Evolutionary conservation across 768 basidiomycete genomes (phyloP).

Genomic region (Boletus insuetus): DNA sequence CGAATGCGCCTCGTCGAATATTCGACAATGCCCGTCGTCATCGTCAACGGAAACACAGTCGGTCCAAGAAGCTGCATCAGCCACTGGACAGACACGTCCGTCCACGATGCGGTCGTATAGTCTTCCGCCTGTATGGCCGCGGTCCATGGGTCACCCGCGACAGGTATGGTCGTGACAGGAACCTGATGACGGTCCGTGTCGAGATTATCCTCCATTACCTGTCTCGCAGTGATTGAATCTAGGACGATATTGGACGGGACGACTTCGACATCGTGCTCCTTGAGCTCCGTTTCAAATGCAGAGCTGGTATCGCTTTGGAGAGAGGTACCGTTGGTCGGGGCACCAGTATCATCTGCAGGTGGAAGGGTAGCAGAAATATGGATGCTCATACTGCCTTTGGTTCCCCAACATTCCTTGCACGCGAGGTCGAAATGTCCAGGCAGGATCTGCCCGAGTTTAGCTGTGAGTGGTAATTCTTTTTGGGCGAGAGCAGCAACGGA

Average conservation of each 20-base stretch:
- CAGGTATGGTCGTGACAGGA: slow-evolving; percentile 18
- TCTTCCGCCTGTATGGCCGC: slow-evolving; percentile 23
- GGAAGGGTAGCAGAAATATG: slow-evolving; percentile 13
- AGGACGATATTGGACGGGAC: slow-evolving; percentile 21
- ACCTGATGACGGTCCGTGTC: slow-evolving; percentile 12
- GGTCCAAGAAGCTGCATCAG: slow-evolving; percentile 51
- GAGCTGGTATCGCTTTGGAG: background rate
- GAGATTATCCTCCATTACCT: slow-evolving; percentile 31
- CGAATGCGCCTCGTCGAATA: slow-evolving; percentile 57
- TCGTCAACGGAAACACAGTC: slow-evolving; percentile 53
- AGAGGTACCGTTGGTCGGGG: background rate
- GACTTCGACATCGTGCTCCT: slow-evolving; percentile 32
- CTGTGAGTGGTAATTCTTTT: slow-evolving; percentile 42
- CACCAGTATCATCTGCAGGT: background rate
- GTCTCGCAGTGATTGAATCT: slow-evolving; percentile 28
- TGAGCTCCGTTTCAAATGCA: slow-evolving; percentile 40
- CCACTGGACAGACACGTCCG: slow-evolving; percentile 22
- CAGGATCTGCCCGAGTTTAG: slow-evolving; percentile 36
- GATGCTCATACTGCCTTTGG: slow-evolving; percentile 32
- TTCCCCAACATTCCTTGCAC: slow-evolving; percentile 51
- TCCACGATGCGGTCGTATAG: slow-evolving; percentile 30
- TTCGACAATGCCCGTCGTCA: slow-evolving; percentile 62
- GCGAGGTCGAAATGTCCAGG: slow-evolving; percentile 47
- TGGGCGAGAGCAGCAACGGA: slow-evolving; percentile 38
- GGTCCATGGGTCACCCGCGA: slow-evolving; percentile 24